Base-by-base conservation (phyloP, 2,329 filamentous ascomycete genomes). In the Phialocephala sp. region DNA sequence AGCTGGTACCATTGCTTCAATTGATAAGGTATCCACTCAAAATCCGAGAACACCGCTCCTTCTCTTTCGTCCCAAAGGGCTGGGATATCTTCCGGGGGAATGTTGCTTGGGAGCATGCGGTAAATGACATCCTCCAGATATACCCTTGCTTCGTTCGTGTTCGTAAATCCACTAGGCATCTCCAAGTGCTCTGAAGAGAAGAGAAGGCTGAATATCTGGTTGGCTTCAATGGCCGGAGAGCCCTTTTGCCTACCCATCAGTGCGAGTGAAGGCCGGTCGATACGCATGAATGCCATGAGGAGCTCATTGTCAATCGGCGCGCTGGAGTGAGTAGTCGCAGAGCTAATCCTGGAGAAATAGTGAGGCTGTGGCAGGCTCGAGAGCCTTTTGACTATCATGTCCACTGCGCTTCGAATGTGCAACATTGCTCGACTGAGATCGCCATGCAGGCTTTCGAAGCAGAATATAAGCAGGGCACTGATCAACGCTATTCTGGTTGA, bases 391-490 rank as follows among this genome's bases (percentile, higher is more conserved):
- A 70, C 36, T 22, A 71, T 68, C 54, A 72, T 66, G 2, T 70
- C 68, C n/a, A 72, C 59, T n/a, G 71, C 63, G 50, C 68, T 72
- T 56, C 69, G 69, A 11, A 71, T 63, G 58, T 70, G 68, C 12
- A 59, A 63, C 18, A 72, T 63, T 9, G 69, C 69, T 36, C 65
- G 63, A 32, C 47, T 37, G 9, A 69, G 52, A 59, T 72, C 71
- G 8, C 62, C 64, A n/a, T 69, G 67, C 14, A 72, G 52, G 50
- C 65, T 73, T 54, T 73, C 70, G 43, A 72, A 73, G 52, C 64
- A 68, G 57, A 70, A 73, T 14, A 73, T 73, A 4, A 73, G 66
- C 20, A 73, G 45, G 20, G 68, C 65, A 24, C 68, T 69, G 37
- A 73, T 67, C 8, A 72, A 56, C 9, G 70, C 70, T 27, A 68